These are phyloP conservation scores for Pelargonium australe DNA, from an alignment of 441 rosid species.

Conservation along the genomic window DNA sequence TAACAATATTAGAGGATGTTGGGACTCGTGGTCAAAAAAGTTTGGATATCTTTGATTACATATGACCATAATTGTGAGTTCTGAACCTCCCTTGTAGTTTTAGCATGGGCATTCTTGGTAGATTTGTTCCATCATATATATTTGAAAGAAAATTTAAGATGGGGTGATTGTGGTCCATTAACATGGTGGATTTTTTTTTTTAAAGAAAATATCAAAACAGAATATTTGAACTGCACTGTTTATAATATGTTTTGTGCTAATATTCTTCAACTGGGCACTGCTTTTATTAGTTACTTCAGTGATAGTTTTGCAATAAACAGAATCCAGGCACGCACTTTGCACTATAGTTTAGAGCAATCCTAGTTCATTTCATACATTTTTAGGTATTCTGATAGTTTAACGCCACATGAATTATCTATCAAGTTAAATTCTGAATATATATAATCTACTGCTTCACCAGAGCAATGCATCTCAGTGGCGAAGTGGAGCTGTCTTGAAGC, in stretches of 20 bases:
- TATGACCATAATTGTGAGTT: not conserved
- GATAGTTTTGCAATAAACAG: not conserved
- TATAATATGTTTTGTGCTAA: not conserved
- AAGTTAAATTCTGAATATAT: conserved; percentile 20
- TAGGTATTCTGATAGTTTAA: not conserved
- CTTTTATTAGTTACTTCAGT: not conserved
- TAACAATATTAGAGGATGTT: not conserved
- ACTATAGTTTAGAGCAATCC: not conserved
- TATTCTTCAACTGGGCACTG: not conserved
- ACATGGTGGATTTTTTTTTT: not conserved
- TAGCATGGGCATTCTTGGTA: not conserved
- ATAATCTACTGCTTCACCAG: conserved; percentile 37
- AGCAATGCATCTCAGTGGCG: conserved; percentile 85
- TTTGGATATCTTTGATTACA: not conserved
- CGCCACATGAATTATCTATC: not conserved
- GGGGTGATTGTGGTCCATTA: conserved; percentile 1
- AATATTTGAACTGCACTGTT: not conserved
- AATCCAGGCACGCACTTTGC: not conserved
- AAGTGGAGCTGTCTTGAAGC: conserved; percentile 69
- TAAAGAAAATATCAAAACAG: not conserved
- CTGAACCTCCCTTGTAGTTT: conserved; percentile 2
- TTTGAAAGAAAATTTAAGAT: not conserved
- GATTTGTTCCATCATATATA: not conserved
- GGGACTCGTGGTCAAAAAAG: not conserved
- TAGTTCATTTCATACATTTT: not conserved